Percentiles rank a stretch among this genome's conserved stretches.
Evolutionary conservation across 768 basidiomycete species (phyloP).

Genomic region (Agaricus blazei): DNA sequence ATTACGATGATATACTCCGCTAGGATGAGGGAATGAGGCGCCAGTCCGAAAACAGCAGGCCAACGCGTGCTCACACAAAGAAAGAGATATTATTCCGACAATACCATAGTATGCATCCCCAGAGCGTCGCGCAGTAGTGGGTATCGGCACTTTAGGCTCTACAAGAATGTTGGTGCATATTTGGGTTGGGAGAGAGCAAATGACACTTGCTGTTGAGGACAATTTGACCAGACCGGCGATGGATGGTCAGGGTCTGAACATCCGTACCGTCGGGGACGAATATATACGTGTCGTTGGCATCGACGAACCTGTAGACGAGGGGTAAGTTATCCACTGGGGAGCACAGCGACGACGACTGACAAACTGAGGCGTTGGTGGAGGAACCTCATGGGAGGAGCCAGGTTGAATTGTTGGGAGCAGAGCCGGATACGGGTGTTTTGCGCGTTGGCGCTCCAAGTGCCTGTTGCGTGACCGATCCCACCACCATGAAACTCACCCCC

Average conservation of each 20-base stretch:
- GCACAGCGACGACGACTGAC: slow-evolving; percentile 29
- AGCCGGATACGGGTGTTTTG: slow-evolving; percentile 21
- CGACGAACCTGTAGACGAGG: slow-evolving; percentile 46
- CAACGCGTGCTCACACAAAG: slow-evolving; percentile 50
- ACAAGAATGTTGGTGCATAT: slow-evolving; percentile 1
- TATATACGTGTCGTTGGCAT: slow-evolving; percentile 71
- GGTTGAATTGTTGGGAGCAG: slow-evolving; percentile 10
- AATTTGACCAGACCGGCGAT: slow-evolving; percentile 72
- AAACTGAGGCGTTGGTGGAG: slow-evolving; percentile 71
- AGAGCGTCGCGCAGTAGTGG: slow-evolving; percentile 51
- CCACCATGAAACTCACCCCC: slow-evolving; percentile 87
- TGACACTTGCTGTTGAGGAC: slow-evolving; percentile 54
- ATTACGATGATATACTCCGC: slow-evolving; percentile 93
- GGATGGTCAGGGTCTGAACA: slow-evolving; percentile 64
- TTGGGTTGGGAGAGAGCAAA: slow-evolving; percentile 3
- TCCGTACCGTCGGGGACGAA: slow-evolving; percentile 64
- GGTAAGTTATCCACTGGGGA: slow-evolving; percentile 12
- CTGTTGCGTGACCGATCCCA: slow-evolving; percentile 11
- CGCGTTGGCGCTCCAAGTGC: slow-evolving; percentile 32
- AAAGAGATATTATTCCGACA: slow-evolving; percentile 69
- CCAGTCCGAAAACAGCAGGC: neutral
- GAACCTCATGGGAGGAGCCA: slow-evolving; percentile 47
- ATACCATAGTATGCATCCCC: slow-evolving; percentile 71
- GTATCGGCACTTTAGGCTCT: slow-evolving; percentile 54
- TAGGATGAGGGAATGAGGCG: slow-evolving; percentile 23